Base-by-base conservation (phyloP, 306 rosid genomes). In the Purshia tridentata region DNA sequence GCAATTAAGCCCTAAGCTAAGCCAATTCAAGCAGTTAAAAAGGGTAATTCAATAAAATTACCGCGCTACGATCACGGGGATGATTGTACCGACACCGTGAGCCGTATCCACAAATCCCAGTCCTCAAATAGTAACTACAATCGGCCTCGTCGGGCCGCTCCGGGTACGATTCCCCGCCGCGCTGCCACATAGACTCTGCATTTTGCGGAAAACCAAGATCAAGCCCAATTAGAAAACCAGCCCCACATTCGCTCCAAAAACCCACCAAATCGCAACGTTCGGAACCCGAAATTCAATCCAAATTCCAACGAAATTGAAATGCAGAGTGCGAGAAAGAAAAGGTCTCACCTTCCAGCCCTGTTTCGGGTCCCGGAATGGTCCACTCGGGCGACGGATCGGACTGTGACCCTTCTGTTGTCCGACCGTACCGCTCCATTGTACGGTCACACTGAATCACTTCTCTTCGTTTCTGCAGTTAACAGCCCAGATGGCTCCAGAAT, bases 11-110 rank as follows among this genome's bases (percentile, higher is more conserved):
- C 74, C 68, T 65, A 22, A 76, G 69, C 41, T 54, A 35, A 59
- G 52, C 39, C 5, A 76, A 74, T 8, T 42, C 14, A 41, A 56
- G 19, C 35, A 18, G 59, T 45, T 41, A 39, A 54, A 75, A 59
- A 29, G 49, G 4, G 19, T 8, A 74, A 77, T 52, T 70, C 1
- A 37, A 79, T 5, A 73, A 70, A 67, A 46, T 87, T 88, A 95
- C 99, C 88, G 83, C 77, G 71, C 70, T 77, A 75, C 96, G 95
- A 83, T 92, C 91, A 77, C 88, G 97, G 41, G 99, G 99, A 84
- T 95, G 99, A 75, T 95, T 95, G 85, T 84, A 95, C 83, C 99
- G 96, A 83, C 99, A 95, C 62, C 99, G 83, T 0, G 92, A 46
- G 84, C 98, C 99, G 65, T 87, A 95, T 54, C 97, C 99, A 81